These are phyloP conservation scores for Neonectria faginata DNA, from an alignment of 2,329 filamentous ascomycete genomes.

Conservation along the genomic window DNA sequence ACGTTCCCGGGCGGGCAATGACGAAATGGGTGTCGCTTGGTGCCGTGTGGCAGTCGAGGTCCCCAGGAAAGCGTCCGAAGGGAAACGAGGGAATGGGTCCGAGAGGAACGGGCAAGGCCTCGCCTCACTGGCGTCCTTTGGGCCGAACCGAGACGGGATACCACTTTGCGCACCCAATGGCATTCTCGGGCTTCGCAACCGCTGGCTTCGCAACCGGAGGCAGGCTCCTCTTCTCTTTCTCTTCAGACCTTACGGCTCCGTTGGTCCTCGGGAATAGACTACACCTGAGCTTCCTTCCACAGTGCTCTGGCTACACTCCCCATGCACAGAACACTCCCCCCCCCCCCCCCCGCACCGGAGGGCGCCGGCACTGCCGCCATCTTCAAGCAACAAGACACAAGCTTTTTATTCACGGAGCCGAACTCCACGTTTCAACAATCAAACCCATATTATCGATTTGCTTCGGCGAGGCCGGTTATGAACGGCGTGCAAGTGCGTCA, in stretches of 20 bases:
- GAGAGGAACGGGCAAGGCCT: constrained; percentile 21
- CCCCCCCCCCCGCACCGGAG: too few relatives aligned
- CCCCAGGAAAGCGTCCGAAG: neutral
- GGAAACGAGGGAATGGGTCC: constrained; percentile 3
- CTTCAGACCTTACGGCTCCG: constrained; percentile 32
- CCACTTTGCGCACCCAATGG: constrained; percentile 6
- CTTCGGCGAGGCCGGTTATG: constrained; percentile 14
- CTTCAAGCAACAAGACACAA: constrained; percentile 9
- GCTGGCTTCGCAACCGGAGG: neutral
- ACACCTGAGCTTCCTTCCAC: constrained; percentile 6
- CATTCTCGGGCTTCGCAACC: constrained; percentile 6
- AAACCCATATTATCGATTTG: constrained; percentile 1
- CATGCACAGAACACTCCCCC: constrained; percentile 8
- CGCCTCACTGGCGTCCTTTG: constrained; percentile 41
- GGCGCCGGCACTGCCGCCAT: constrained; percentile 8
- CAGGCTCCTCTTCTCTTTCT: neutral
- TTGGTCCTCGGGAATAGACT: constrained; percentile 45
- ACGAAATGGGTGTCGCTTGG: constrained; percentile 36
- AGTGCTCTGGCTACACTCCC: constrained; percentile 12
- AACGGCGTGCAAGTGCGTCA: neutral
- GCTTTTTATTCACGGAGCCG: neutral
- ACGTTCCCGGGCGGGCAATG: constrained; percentile 33
- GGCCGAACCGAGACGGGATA: constrained; percentile 44
- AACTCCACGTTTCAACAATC: neutral
- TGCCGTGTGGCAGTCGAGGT: constrained; percentile 4